Evolutionary conservation across 805 yeast genomes (phyloP), one percentile per base, ranked within the genome.

Genomic region (Candida qinlingensis): DNA sequence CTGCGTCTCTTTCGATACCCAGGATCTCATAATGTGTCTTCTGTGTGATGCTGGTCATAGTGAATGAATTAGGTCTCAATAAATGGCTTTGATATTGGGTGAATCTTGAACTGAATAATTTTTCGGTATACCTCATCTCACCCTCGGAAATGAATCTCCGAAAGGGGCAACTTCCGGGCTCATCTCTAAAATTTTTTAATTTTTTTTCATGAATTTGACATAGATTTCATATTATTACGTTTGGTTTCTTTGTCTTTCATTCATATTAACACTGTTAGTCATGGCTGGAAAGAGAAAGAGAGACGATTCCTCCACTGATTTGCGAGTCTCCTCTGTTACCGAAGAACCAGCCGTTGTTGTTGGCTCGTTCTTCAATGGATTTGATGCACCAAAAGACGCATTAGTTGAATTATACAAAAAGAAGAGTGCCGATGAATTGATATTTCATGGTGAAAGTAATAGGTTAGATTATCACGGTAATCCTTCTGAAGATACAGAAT

Each of bases 321-420:
- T 76, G 37, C 64, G 68, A 39, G 71, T 78, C 7, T 39, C 57
- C 55, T 63, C 54, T 1, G 47, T 42, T 35, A 43, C 69, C 13
- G 78, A 74, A 13, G 73, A 73, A 28, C 76, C 81, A 12, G 61
- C 73, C 4, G 68, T 78, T 5, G 80, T 77, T 4, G 76, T 85
- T 8, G 86, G 89, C 3, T 76, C 86, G n/a, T 85, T 87, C 60
- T 84, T 90, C 71, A 86, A 86, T 59, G 96, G 96, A 4, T 72
- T 86, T 46, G 68, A 74, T 27, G 76, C 83, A 3, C 83, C 92
- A 36, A 64, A 67, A 7, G 72, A 76, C 11, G 79, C 85, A 7
- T 63, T 69, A 34, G 86, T 91, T 57, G 80, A 83, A 40, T 67
- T 88, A 36, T 87, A 78, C 66, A 73, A 76, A 57, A 64, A 62